phyloP scores from a whole-genome alignment of 78 protist species.

The Salpingoeca rosetta region DNA sequence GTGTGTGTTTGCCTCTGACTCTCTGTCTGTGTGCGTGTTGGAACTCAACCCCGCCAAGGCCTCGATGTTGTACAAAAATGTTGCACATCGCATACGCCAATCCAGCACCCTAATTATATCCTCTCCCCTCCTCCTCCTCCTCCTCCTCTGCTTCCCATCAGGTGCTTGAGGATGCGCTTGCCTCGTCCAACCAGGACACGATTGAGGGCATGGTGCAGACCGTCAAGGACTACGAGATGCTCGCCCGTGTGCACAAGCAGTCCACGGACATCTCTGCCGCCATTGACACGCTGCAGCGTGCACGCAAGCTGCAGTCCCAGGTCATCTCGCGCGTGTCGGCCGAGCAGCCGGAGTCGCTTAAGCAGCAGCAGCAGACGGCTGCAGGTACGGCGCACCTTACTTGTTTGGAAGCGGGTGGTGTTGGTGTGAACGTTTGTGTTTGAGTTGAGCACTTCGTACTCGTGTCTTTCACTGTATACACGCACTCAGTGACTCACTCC shows the following conservation, averaged over 20 bases:
- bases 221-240: not conserved
- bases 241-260: not conserved
- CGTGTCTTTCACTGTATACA: constrained; percentile 11
- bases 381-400: no score
- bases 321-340: not conserved
- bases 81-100: no score
- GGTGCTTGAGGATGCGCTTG: not conserved
- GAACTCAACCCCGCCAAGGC: not conserved
- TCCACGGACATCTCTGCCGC: not conserved
- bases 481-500: constrained; percentile 29
- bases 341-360: constrained; percentile 29
- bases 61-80: no score
- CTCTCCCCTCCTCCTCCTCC: no score
- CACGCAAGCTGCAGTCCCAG: not conserved
- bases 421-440: no score
- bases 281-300: not conserved
- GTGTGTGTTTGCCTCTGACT: not conserved
- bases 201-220: not conserved
- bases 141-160: no score
- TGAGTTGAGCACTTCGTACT: no score
- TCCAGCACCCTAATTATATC: no score
- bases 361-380: not conserved
- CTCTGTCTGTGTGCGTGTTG: constrained; percentile 1
- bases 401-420: no score
- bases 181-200: not conserved